Percentiles rank a stretch among this genome's conserved stretches.
phyloP scores from a whole-genome alignment of 2,329 filamentous ascomycete genomes.

The Pestalotiopsis sp. region DNA sequence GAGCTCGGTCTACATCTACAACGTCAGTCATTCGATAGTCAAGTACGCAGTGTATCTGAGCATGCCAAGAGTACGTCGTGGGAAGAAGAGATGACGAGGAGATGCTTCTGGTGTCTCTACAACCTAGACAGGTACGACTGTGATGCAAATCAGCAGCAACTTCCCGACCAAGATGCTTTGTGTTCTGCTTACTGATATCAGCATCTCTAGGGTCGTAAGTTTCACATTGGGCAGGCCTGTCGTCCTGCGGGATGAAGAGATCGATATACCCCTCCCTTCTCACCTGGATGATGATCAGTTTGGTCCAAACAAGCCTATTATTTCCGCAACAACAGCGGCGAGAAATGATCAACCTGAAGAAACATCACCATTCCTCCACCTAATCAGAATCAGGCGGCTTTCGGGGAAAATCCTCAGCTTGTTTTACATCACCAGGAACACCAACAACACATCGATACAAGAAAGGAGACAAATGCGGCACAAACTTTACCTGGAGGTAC shows the following conservation, averaged over 20 bases:
- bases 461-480: neutral
- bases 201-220: neutral
- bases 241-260: neutral
- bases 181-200: neutral
- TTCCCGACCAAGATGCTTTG: neutral
- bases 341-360: neutral
- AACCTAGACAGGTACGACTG: constrained; percentile 2
- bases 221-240: constrained; percentile 1
- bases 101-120: constrained; percentile 8
- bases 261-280: neutral
- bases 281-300: neutral
- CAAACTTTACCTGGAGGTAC: neutral
- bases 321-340: neutral
- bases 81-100: constrained; percentile 5
- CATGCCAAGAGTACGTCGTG: neutral
- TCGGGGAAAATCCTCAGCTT: neutral
- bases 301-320: neutral
- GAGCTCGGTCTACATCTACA: neutral
- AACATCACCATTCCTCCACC: constrained; percentile 1
- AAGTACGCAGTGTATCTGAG: neutral
- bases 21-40: neutral
- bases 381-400: neutral
- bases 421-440: neutral
- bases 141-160: neutral
- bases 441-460: neutral